Conservation (phyloP, 441 rosid genomes). For the Sinapis alba region DNA sequence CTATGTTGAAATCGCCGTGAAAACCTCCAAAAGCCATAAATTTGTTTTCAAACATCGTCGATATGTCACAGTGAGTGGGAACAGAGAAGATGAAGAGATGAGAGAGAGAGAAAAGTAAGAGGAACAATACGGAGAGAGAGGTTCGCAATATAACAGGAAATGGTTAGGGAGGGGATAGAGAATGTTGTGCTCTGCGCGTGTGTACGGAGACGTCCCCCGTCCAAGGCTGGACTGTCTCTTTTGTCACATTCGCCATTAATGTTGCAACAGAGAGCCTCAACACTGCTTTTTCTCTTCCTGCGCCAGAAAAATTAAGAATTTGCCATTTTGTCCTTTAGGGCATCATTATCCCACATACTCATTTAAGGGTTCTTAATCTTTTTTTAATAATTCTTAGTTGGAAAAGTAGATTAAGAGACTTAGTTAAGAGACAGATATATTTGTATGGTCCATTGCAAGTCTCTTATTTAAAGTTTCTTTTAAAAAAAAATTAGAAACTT, state of each 20-base stretch:
- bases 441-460: no score
- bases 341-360: no score
- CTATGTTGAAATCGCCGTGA: conserved; percentile 28
- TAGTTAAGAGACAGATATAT: no score
- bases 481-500: no score
- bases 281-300: not conserved
- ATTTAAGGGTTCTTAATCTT: no score
- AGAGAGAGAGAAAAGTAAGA: not conserved
- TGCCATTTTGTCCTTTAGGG: not conserved
- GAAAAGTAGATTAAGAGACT: no score
- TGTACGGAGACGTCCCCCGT: conserved; percentile 14
- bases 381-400: no score
- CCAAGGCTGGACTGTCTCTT: conserved; percentile 27
- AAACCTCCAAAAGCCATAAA: conserved; percentile 2
- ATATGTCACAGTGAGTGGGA: not conserved
- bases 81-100: not conserved
- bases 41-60: conserved; percentile 13
- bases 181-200: not conserved
- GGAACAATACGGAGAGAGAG: conserved; percentile 6
- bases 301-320: not conserved
- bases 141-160: conserved; percentile 2
- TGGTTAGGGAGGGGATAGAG: not conserved
- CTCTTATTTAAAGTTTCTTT: no score
- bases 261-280: conserved; percentile 24
- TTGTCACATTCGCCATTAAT: conserved; percentile 28